These are phyloP conservation scores for Didymella exigua DNA, from an alignment of 2,329 filamentous ascomycete genomes.

Conservation along the genomic window DNA sequence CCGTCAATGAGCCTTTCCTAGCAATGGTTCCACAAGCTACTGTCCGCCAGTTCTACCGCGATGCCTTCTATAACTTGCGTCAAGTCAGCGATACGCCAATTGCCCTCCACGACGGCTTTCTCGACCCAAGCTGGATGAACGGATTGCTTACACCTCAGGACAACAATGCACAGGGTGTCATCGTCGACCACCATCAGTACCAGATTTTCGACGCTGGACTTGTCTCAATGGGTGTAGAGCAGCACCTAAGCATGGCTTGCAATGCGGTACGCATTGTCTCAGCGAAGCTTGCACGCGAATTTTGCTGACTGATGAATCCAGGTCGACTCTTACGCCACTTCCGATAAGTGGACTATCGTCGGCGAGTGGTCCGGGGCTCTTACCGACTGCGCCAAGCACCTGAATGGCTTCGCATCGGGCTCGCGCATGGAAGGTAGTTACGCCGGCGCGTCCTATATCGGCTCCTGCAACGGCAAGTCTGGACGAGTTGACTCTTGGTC, in stretches of 20 bases:
- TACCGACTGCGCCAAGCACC: slow-evolving; percentile 61
- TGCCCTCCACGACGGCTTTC: slow-evolving; percentile 64
- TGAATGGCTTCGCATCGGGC: slow-evolving; percentile 56
- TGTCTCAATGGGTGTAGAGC: slow-evolving; percentile 55
- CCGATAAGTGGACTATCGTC: slow-evolving; percentile 68
- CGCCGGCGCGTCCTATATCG: slow-evolving; percentile 55
- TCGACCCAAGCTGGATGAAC: slow-evolving; percentile 62
- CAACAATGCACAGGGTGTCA: slow-evolving; percentile 58
- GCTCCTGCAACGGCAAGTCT: slow-evolving; percentile 59
- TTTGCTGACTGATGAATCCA: slow-evolving; percentile 7
- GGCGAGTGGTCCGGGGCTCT: slow-evolving; percentile 72
- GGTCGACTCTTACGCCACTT: slow-evolving; percentile 51
- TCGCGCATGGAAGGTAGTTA: slow-evolving; percentile 65
- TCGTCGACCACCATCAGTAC: slow-evolving; percentile 72
- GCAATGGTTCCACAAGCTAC: slow-evolving; percentile 53
- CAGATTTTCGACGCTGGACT: slow-evolving; percentile 63
- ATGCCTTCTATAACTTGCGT: slow-evolving; percentile 58
- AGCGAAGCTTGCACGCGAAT: too few relatives aligned
- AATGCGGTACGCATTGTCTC: slow-evolving; percentile 51
- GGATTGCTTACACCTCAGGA: slow-evolving; percentile 60
- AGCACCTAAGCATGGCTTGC: slow-evolving; percentile 64
- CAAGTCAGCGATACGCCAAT: slow-evolving; percentile 55
- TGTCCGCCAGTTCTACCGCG: slow-evolving; percentile 61
- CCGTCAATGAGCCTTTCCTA: slow-evolving; percentile 62
- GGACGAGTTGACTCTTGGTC: slow-evolving; percentile 57